These are phyloP conservation scores for Botrytis fragariae DNA, from an alignment of 2,329 filamentous ascomycete species.

Conservation along the genomic window DNA sequence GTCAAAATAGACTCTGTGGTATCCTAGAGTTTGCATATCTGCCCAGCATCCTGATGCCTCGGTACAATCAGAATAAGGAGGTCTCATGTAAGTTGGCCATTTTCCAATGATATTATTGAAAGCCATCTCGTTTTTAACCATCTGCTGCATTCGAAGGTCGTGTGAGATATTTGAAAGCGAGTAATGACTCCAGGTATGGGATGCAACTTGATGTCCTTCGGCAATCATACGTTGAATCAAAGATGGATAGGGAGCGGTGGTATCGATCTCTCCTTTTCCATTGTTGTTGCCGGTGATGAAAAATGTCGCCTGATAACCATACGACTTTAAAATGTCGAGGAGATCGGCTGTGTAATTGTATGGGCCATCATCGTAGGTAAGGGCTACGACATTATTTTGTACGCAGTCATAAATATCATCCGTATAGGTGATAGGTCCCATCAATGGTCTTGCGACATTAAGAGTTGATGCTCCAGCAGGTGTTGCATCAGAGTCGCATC, in stretches of 20 bases:
- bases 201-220: conserved; percentile 55
- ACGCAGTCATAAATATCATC: conserved; percentile 55
- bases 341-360: conserved; percentile 63
- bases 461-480: conserved; percentile 54
- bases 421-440: conserved; percentile 56
- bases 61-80: conserved; percentile 41
- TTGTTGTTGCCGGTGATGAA: conserved; percentile 60
- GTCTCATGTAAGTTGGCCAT: conserved; percentile 52
- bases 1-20: conserved; percentile 49
- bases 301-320: conserved; percentile 64
- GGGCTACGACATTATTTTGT: conserved; percentile 55
- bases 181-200: conserved; percentile 53
- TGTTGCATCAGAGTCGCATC: conserved; percentile 56
- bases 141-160: conserved; percentile 45
- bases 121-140: conserved; percentile 53
- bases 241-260: conserved; percentile 44
- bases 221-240: conserved; percentile 43
- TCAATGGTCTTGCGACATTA: conserved; percentile 46
- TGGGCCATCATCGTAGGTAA: conserved; percentile 68
- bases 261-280: conserved; percentile 37
- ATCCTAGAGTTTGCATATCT: conserved; percentile 41
- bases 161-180: conserved; percentile 44
- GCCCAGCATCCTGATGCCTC: conserved; percentile 40
- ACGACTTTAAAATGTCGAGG: conserved; percentile 55
- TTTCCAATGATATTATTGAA: conserved; percentile 52